A percentile compares a stretch with the other conserved stretches of the same genome.
These are phyloP conservation scores for Bolboschoenoplectus hybrid DNA, from an alignment of 202 grass and related monocot genomes.

Conservation along the genomic window DNA sequence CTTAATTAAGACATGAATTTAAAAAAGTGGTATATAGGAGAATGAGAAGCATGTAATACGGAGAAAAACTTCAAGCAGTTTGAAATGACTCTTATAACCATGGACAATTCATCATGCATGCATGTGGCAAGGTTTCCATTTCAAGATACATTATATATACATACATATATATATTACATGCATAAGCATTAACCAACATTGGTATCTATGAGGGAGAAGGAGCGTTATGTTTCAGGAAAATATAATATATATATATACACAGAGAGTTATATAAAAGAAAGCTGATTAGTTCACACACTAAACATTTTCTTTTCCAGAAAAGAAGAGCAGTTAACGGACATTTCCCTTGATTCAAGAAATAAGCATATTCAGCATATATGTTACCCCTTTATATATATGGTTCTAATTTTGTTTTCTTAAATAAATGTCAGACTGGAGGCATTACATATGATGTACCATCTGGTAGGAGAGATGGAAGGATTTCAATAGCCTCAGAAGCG, in stretches of 20 bases:
- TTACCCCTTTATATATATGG: background rate
- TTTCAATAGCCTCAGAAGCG: constrained; percentile 46
- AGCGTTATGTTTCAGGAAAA: background rate
- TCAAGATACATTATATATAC: background rate
- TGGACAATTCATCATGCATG: background rate
- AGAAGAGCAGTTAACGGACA: background rate
- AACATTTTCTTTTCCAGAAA: background rate
- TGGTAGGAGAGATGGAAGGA: constrained; percentile 60
- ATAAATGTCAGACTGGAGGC: constrained; percentile 47
- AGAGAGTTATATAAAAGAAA: background rate
- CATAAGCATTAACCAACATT: background rate
- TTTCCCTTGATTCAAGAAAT: constrained; percentile 18
- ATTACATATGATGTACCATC: constrained; percentile 46
- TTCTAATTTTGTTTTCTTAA: background rate
- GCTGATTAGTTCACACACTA: background rate
- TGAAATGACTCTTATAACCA: background rate
- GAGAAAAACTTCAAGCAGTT: background rate
- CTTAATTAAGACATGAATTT: too few species aligned
- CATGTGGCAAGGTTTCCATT: background rate
- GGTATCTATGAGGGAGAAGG: background rate
- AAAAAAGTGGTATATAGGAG: background rate
- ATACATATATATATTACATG: background rate
- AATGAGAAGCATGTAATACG: background rate
- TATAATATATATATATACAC: background rate
- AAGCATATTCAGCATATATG: background rate